A percentile compares a stretch with the other conserved stretches of the same genome.
These are phyloP conservation scores for Rosa lucieae DNA, from an alignment of 306 rosid genomes.

Conservation along the genomic window DNA sequence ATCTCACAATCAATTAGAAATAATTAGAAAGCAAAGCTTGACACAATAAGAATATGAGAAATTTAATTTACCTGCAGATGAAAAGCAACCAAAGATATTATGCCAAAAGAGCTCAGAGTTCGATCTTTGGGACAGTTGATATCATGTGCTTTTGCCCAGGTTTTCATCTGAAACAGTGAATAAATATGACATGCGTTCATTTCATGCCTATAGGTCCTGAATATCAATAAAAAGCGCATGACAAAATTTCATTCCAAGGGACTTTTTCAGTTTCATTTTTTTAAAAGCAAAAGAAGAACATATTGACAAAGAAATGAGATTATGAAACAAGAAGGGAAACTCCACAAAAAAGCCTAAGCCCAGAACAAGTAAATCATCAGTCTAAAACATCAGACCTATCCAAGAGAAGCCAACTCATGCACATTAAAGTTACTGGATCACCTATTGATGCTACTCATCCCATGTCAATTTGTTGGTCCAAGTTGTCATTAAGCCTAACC, in stretches of 20 bases:
- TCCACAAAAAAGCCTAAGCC: not conserved
- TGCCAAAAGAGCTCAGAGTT: constrained; percentile 18
- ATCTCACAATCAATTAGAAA: not conserved
- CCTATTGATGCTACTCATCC: not conserved
- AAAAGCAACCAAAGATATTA: constrained; percentile 10
- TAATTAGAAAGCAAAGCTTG: not conserved
- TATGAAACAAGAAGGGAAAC: not conserved
- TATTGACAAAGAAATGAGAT: not conserved
- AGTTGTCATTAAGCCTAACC: not conserved
- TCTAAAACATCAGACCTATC: not conserved
- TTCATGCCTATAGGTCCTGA: constrained; percentile 1
- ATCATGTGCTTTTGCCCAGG: constrained; percentile 17
- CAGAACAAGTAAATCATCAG: not conserved
- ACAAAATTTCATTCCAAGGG: not conserved
- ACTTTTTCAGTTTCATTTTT: not conserved
- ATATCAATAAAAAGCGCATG: not conserved
- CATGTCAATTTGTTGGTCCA: not conserved
- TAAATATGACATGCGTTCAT: not conserved
- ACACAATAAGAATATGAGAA: not conserved
- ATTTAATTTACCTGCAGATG: constrained; percentile 13
- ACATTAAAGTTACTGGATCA: not conserved
- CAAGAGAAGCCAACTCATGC: not conserved
- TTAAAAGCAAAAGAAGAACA: not conserved
- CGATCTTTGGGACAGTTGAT: constrained; percentile 17
- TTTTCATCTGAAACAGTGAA: constrained; percentile 18